Percentiles rank a stretch among this genome's conserved stretches.
These are phyloP conservation scores for Salinomyces thailandicus DNA, from an alignment of 2,329 filamentous ascomycete genomes.

Conservation along the genomic window DNA sequence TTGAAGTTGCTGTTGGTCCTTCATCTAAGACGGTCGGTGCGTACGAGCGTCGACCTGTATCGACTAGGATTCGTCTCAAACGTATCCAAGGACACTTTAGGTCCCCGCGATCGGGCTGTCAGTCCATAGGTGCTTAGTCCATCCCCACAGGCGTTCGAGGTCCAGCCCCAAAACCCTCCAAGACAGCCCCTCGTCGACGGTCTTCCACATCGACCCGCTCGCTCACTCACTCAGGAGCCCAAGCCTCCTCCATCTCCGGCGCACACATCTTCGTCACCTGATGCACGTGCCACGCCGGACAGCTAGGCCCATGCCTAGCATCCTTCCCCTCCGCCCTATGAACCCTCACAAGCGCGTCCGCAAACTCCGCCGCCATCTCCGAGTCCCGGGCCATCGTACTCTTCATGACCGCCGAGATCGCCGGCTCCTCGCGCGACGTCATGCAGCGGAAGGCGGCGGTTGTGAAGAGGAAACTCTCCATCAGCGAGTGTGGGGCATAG, in stretches of 20 bases:
- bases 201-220: background rate
- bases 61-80: background rate
- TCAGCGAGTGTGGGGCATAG: slow-evolving; percentile 16
- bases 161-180: too few species aligned
- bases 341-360: slow-evolving; percentile 18
- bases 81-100: too few species aligned
- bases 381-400: slow-evolving; percentile 14
- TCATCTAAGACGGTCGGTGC: too few species aligned
- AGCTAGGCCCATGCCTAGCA: slow-evolving; percentile 20
- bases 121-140: too few species aligned
- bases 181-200: too few species aligned
- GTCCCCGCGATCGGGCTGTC: too few species aligned
- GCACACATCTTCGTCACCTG: slow-evolving; percentile 8
- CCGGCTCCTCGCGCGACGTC: background rate
- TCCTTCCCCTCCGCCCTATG: slow-evolving; percentile 12
- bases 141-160: too few species aligned
- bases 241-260: slow-evolving; percentile 9
- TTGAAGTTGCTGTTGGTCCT: too few species aligned
- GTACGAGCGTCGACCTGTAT: too few species aligned
- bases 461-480: slow-evolving; percentile 25
- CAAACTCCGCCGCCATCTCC: slow-evolving; percentile 22
- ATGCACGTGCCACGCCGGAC: slow-evolving; percentile 22
- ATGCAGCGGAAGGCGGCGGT: slow-evolving; percentile 25
- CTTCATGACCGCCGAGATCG: slow-evolving; percentile 16
- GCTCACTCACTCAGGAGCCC: slow-evolving; percentile 6